A percentile compares a stretch with the other conserved stretches of the same genome.
Conservation (phyloP, 1,284 basidiomycete genomes). For the Austroboletus novae-zelandiae region DNA sequence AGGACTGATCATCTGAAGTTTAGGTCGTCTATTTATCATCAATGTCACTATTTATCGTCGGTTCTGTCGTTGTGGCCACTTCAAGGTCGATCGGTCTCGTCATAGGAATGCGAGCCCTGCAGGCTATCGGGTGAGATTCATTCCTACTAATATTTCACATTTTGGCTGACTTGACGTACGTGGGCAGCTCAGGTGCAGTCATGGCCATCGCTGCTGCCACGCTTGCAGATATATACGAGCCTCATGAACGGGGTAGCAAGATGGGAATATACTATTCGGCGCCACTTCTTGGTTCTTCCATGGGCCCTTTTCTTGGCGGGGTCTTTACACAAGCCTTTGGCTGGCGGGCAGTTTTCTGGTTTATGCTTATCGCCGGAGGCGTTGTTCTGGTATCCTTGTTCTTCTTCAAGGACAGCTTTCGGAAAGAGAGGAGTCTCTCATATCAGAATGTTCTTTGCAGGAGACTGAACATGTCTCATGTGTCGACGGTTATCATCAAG, state of each 20-base stretch:
- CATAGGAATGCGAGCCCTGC: slow-evolving; percentile 71
- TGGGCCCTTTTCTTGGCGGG: slow-evolving; percentile 76
- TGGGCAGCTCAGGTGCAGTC: slow-evolving; percentile 68
- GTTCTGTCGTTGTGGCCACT: slow-evolving; percentile 63
- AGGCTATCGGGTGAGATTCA: slow-evolving; percentile 54
- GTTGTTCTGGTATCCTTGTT: slow-evolving; percentile 56
- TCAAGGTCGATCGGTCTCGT: slow-evolving; percentile 65
- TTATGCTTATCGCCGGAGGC: slow-evolving; percentile 64
- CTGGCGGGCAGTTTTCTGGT: slow-evolving; percentile 87
- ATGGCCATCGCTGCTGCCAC: slow-evolving; percentile 80
- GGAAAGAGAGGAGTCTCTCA: slow-evolving; percentile 73
- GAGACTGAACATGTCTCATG: slow-evolving; percentile 9
- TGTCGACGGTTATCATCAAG: too few relatives aligned
- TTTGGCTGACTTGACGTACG: background rate
- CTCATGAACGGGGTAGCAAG: slow-evolving; percentile 74
- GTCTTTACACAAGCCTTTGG: slow-evolving; percentile 63
- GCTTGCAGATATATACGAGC: slow-evolving; percentile 80
- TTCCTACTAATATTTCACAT: background rate
- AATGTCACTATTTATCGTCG: slow-evolving; percentile 57
- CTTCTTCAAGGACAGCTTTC: slow-evolving; percentile 79
- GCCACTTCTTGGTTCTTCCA: slow-evolving; percentile 55
- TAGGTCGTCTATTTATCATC: slow-evolving; percentile 71
- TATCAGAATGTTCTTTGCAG: slow-evolving; percentile 63
- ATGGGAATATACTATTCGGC: slow-evolving; percentile 78
- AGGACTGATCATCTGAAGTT: background rate